Evolutionary conservation across 2,329 filamentous ascomycete species (phyloP).

Genomic region (Xenoacremonium recifei): DNA sequence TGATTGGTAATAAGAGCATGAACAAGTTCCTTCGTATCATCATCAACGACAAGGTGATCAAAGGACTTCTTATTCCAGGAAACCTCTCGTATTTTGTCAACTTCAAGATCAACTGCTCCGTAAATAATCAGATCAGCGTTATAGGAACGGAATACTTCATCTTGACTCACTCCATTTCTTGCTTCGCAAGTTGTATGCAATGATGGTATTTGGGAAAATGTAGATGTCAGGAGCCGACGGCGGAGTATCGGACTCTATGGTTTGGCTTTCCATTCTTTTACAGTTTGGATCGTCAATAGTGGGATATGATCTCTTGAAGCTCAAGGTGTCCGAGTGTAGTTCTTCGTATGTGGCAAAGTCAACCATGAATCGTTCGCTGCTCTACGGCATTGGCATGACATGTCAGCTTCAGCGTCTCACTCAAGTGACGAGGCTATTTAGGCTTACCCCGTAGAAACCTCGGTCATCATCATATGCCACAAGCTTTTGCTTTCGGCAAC

Average conservation of each 20-base stretch:
- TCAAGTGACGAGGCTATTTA: not conserved
- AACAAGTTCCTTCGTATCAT: constrained; percentile 10
- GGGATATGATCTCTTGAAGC: not conserved
- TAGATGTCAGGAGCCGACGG: not conserved
- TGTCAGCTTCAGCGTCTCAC: not conserved
- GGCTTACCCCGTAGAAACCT: not conserved
- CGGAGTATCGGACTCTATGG: not conserved
- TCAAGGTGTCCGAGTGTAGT: not conserved
- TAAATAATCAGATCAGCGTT: not conserved
- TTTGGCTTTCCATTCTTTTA: not conserved
- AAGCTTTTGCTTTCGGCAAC: not conserved
- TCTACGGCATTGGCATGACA: not conserved
- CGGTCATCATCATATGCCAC: not conserved
- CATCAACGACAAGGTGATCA: constrained; percentile 7
- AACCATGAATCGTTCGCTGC: not conserved
- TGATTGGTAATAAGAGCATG: constrained; percentile 6
- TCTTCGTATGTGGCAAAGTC: not conserved
- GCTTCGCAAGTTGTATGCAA: not conserved
- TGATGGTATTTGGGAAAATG: not conserved
- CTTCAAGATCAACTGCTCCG: constrained; percentile 6
- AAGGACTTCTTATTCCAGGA: constrained; percentile 15
- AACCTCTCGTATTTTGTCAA: constrained; percentile 8
- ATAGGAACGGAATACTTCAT: not conserved
- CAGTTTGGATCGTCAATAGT: not conserved
- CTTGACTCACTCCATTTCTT: not conserved